A percentile compares a stretch with the other conserved stretches of the same genome.
Conservation (phyloP, 208 protist species). For the Crithidia mellificae region DNA sequence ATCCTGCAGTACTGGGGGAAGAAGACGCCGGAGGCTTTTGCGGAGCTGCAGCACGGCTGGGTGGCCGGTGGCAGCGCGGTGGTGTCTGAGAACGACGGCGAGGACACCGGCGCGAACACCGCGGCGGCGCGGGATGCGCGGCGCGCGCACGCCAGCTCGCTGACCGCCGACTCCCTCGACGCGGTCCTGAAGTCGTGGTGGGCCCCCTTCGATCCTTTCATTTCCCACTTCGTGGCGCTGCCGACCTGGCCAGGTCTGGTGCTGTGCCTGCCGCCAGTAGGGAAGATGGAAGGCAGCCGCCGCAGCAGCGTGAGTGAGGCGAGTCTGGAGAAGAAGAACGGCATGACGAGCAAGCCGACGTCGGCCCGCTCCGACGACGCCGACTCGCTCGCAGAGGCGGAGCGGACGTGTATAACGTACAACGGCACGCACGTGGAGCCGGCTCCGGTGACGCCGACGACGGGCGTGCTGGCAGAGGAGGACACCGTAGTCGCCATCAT, state of each 20-base stretch:
- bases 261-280: constrained; percentile 38
- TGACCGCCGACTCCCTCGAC: constrained; percentile 25
- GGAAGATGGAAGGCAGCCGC: constrained; percentile 6
- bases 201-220: constrained; percentile 38
- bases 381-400: constrained; percentile 1
- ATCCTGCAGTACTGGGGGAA: constrained; percentile 26
- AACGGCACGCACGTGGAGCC: constrained; percentile 23
- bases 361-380: neutral
- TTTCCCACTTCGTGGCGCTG: constrained; percentile 70
- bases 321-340: neutral
- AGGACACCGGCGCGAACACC: neutral
- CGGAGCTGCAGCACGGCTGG: constrained; percentile 18
- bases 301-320: constrained; percentile 15
- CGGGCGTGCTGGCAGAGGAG: constrained; percentile 20
- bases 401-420: constrained; percentile 18
- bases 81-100: neutral
- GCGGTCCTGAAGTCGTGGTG: constrained; percentile 35
- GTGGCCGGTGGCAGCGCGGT: constrained; percentile 7
- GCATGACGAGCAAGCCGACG: neutral
- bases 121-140: neutral
- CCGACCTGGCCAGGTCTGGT: constrained; percentile 55
- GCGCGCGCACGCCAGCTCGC: neutral
- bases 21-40: constrained; percentile 21
- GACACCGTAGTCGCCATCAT: constrained; percentile 56
- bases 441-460: constrained; percentile 12